A percentile compares a stretch with the other conserved stretches of the same genome.
phyloP scores from a whole-genome alignment of 148 eudicot genomes.

The Camellia lanceoleosa region DNA sequence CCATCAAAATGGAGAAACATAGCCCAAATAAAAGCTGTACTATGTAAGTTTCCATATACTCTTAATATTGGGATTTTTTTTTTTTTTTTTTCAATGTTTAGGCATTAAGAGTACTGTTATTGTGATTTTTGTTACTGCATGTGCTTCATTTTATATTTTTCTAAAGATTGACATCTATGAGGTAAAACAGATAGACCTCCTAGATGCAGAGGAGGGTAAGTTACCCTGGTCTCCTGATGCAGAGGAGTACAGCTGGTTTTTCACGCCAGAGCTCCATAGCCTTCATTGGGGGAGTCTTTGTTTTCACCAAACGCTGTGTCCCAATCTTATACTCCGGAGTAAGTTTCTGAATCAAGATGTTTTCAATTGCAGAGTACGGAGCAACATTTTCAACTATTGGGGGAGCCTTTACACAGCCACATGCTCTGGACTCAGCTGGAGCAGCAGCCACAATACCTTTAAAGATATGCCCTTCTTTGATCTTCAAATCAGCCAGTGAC shows the following conservation, averaged over 20 bases:
- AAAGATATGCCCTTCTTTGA: slow-evolving; percentile 39
- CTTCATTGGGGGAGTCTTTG: slow-evolving; percentile 44
- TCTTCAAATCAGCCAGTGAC: slow-evolving; percentile 36
- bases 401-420: slow-evolving; percentile 47
- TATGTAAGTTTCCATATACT: too few species aligned
- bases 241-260: slow-evolving; percentile 42
- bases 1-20: too few species aligned
- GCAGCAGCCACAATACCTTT: slow-evolving; percentile 45
- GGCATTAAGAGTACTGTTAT: neutral
- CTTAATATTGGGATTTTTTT: too few species aligned
- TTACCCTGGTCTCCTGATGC: slow-evolving; percentile 50
- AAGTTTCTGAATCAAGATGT: slow-evolving; percentile 42
- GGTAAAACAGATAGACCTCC: neutral
- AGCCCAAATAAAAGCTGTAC: too few species aligned
- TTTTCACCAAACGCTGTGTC: slow-evolving; percentile 41
- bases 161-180: neutral
- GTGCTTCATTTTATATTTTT: neutral
- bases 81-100: too few species aligned
- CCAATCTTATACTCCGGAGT: slow-evolving; percentile 48
- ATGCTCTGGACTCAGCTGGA: slow-evolving; percentile 42
- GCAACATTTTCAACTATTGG: slow-evolving; percentile 36
- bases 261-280: slow-evolving; percentile 45
- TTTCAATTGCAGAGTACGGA: slow-evolving; percentile 37
- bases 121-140: neutral
- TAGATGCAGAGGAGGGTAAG: neutral